Evolutionary conservation across 1,284 basidiomycete species (phyloP), one percentile per base, ranked within the genome.

Genomic region (Thecaphora thlaspeos): DNA sequence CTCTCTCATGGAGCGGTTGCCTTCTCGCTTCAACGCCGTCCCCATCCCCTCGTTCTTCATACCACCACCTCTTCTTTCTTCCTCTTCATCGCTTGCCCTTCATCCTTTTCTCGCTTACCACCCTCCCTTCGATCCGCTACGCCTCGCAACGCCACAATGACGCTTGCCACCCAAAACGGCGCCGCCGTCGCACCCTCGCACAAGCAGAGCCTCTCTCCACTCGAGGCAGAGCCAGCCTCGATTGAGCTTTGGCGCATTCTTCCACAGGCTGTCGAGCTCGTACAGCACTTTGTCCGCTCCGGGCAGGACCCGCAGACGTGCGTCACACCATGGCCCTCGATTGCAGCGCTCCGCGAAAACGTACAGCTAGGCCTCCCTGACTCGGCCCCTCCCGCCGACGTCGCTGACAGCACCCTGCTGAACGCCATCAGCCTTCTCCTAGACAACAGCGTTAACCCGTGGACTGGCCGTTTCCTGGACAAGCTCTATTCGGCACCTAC

Each of bases 401-500:
- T n/a, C 7, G n/a, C 41, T 17, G 61, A 69, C 41, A 38, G 26
- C n/a, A 45, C 52, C 17, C 50, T 74, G 11, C 40, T 74, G 7
- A 51, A 53, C 8, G 55, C 53, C 12, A 52, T 72, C 57, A 50
- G 49, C 30, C 56, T 51, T 2, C 47, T 74, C 0, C 58, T 74
- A 8, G 55, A 62, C 47, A 63, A 73, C 54, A 70, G 68, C 48
- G 66, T 75, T 32, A 72, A 75, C 39, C 70, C 71, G 1, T 75
- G 71, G 71, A 75, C 73, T 18, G 65, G 64, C 22, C 64, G 73
- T 2, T 74, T 75, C 52, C 46, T 74, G 24, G 71, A 72, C 57
- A 75, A 74, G 74, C 75, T 81, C 30, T 81, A 81, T 46, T 60
- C 79, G 14, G 75, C 78, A 8, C 77, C 79, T 2, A 76, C 76